Evolutionary conservation across 2,329 filamentous ascomycete genomes (phyloP).

Genomic region (Penicillium sp.): DNA sequence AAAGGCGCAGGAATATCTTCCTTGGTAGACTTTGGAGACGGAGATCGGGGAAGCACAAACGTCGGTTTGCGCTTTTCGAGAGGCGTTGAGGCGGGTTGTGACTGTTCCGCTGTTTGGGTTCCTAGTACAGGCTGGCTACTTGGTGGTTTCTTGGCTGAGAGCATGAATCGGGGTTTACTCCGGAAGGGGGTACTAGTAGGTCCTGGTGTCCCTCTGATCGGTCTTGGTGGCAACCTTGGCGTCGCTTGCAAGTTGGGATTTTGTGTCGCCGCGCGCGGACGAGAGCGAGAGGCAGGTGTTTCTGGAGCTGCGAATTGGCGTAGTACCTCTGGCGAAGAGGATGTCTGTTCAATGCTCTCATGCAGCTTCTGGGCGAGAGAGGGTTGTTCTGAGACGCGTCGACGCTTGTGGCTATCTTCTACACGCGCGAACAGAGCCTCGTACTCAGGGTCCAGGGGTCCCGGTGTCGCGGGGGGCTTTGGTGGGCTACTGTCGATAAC

Average conservation of each 20-base stretch:
- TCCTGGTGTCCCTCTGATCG: slow-evolving; percentile 14
- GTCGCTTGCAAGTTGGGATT: slow-evolving; percentile 8
- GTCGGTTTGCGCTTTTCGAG: slow-evolving; percentile 31
- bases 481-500: slow-evolving; percentile 21
- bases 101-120: slow-evolving; percentile 15
- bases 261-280: slow-evolving; percentile 4
- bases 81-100: slow-evolving; percentile 14
- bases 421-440: slow-evolving; percentile 33
- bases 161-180: slow-evolving; percentile 30
- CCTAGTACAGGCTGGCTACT: slow-evolving; percentile 17
- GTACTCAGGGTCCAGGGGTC: slow-evolving; percentile 24
- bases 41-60: slow-evolving; percentile 41
- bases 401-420: slow-evolving; percentile 32
- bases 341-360: background rate
- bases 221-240: slow-evolving; percentile 5
- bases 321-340: slow-evolving; percentile 18
- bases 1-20: slow-evolving; percentile 34
- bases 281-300: slow-evolving; percentile 10
- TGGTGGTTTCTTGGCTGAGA: slow-evolving; percentile 25
- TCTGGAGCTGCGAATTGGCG: background rate
- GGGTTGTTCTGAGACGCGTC: slow-evolving; percentile 25
- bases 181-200: slow-evolving; percentile 26
- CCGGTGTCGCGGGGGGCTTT: slow-evolving; percentile 1
- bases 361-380: background rate
- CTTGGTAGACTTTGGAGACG: slow-evolving; percentile 27